Evolutionary conservation across 768 basidiomycete genomes (phyloP).

Genomic region (Trametes punicea): DNA sequence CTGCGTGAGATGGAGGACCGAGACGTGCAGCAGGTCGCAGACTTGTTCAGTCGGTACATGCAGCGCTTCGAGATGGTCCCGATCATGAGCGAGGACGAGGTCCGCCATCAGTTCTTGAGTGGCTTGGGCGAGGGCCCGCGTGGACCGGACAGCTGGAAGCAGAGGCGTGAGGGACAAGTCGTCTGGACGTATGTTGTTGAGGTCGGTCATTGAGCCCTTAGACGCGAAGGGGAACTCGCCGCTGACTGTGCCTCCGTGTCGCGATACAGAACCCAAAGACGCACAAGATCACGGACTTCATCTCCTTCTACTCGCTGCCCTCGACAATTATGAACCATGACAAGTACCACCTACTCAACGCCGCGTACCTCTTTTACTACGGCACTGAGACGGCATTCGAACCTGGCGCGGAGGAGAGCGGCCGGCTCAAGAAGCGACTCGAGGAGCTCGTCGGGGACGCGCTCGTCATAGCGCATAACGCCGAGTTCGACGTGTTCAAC

Average conservation of each 20-base stretch:
- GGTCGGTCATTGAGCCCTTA: constrained; percentile 39
- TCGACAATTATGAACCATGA: constrained; percentile 82
- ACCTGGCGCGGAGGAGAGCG: constrained; percentile 57
- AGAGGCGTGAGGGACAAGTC: constrained; percentile 70
- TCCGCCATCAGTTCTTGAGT: constrained; percentile 83
- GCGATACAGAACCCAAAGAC: constrained; percentile 81
- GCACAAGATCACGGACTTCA: constrained; percentile 87
- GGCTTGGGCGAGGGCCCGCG: constrained; percentile 62
- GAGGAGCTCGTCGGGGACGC: constrained; percentile 74
- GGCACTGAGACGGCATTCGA: constrained; percentile 75
- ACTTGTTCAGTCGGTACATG: constrained; percentile 77
- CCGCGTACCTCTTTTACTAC: constrained; percentile 96
- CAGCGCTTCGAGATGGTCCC: constrained; percentile 82
- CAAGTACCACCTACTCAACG: constrained; percentile 76
- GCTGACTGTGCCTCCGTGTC: background rate
- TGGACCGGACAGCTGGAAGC: constrained; percentile 44
- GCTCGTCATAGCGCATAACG: constrained; percentile 73
- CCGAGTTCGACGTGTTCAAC: constrained; percentile 96
- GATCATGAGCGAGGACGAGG: constrained; percentile 70
- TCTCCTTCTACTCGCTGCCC: constrained; percentile 96
- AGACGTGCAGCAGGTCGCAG: constrained; percentile 69
- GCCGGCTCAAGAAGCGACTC: constrained; percentile 64
- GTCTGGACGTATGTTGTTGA: constrained; percentile 97
- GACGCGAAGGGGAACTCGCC: background rate
- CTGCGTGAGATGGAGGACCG: constrained; percentile 85